Evolutionary conservation across 371 early-diverging fungal genomes (phyloP).

Genomic region (Massospora cicadina): DNA sequence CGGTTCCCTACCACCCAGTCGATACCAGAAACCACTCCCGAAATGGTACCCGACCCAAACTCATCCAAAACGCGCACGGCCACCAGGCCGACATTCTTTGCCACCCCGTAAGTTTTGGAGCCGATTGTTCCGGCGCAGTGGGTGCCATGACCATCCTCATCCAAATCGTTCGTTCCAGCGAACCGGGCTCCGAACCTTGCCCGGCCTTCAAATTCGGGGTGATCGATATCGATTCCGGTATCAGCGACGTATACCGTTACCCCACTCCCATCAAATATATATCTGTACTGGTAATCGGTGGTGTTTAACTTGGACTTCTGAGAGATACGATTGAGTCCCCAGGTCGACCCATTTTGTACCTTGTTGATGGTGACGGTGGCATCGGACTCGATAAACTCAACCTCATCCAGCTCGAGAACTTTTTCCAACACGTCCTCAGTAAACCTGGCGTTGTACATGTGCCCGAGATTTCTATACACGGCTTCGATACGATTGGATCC

Average conservation of each 20-base stretch:
- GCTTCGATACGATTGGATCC: too few species aligned
- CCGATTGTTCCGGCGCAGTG: slow-evolving; percentile 51
- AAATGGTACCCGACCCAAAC: slow-evolving; percentile 30
- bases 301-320: slow-evolving; percentile 16
- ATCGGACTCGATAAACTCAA: neutral
- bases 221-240: slow-evolving; percentile 59
- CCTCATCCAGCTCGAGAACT: neutral
- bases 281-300: too few species aligned
- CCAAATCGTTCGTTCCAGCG: slow-evolving; percentile 40
- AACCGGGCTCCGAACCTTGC: slow-evolving; percentile 69
- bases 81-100: slow-evolving; percentile 34
- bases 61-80: slow-evolving; percentile 44
- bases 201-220: slow-evolving; percentile 77
- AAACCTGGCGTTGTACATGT: neutral
- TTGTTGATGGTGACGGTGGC: neutral
- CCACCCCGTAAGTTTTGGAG: slow-evolving; percentile 37
- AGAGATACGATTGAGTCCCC: slow-evolving; percentile 38
- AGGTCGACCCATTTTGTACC: slow-evolving; percentile 13
- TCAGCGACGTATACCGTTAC: slow-evolving; percentile 40
- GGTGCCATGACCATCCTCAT: slow-evolving; percentile 42
- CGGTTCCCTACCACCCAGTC: slow-evolving; percentile 12
- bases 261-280: too few species aligned
- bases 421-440: neutral
- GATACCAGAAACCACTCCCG: slow-evolving; percentile 47
- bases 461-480: too few species aligned